Evolutionary conservation across 768 basidiomycete species (phyloP).

Genomic region (Mycena vitilis): DNA sequence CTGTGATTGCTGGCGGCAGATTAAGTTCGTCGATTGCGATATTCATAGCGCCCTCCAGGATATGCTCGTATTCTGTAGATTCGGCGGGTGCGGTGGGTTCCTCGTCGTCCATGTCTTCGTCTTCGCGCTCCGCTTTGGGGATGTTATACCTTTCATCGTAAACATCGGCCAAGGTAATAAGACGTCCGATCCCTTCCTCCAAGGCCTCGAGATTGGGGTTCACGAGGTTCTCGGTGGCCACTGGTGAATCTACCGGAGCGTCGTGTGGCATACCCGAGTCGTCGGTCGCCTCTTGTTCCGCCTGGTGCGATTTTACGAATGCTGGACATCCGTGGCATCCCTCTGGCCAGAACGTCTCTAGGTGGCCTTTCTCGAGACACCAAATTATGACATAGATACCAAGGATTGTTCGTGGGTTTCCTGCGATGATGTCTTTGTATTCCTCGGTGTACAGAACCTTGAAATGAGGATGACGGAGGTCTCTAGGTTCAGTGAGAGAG

Average conservation of each 20-base stretch:
- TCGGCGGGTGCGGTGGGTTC: background rate
- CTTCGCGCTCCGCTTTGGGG: background rate
- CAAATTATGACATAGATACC: constrained; percentile 19
- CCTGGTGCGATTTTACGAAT: constrained; percentile 16
- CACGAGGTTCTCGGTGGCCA: background rate
- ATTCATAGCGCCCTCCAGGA: background rate
- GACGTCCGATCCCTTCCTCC: background rate
- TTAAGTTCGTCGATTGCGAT: constrained; percentile 2
- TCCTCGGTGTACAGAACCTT: constrained; percentile 18
- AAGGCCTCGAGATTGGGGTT: background rate
- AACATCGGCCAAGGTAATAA: background rate
- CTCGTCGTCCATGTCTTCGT: background rate
- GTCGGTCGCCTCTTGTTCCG: background rate
- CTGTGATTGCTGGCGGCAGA: background rate
- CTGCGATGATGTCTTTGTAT: constrained; percentile 25
- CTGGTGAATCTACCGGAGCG: background rate
- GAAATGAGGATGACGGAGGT: constrained; percentile 10
- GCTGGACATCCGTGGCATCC: background rate
- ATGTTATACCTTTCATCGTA: constrained; percentile 14
- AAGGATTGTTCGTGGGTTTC: constrained; percentile 1
- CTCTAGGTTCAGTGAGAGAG: background rate
- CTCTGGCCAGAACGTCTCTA: constrained; percentile 11
- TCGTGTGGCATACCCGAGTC: background rate
- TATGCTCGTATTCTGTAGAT: background rate
- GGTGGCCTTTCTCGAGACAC: constrained; percentile 12